Evolutionary conservation across 2,329 filamentous ascomycete species (phyloP).

Genomic region (Hypomyces perniciosus): DNA sequence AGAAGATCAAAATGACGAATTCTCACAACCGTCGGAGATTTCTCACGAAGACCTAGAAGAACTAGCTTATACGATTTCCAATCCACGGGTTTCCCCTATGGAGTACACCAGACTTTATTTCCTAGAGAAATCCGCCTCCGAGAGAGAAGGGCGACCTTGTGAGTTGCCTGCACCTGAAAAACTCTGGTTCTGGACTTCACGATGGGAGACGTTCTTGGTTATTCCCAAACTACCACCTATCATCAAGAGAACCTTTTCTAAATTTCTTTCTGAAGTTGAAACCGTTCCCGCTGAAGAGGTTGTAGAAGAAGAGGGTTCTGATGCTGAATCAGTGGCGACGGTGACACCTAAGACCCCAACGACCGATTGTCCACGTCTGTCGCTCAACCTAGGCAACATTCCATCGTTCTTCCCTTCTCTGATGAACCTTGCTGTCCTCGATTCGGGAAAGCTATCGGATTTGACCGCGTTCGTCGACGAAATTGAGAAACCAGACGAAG

Average conservation of each 20-base stretch:
- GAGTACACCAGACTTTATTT: constrained; percentile 33
- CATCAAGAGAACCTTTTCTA: constrained; percentile 16
- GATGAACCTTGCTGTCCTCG: constrained; percentile 15
- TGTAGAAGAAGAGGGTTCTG: constrained; percentile 12
- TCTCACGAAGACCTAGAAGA: not conserved
- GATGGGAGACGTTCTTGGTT: constrained; percentile 33
- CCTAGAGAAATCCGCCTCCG: constrained; percentile 26
- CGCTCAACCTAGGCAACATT: constrained; percentile 25
- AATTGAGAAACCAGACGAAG: not conserved
- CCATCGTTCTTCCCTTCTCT: constrained; percentile 21
- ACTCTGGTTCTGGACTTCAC: constrained; percentile 29
- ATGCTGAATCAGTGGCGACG: constrained; percentile 19
- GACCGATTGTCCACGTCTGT: constrained; percentile 24
- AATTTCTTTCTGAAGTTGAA: not conserved
- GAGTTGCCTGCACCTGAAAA: constrained; percentile 25
- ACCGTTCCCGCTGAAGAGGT: not conserved
- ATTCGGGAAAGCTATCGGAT: not conserved
- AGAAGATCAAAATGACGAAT: not conserved
- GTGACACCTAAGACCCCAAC: constrained; percentile 9
- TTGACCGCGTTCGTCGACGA: not conserved
- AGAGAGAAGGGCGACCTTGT: constrained; percentile 21
- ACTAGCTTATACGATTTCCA: constrained; percentile 14
- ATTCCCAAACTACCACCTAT: constrained; percentile 26
- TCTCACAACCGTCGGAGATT: too few relatives aligned
- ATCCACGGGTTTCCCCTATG: constrained; percentile 34